Conservation (phyloP, 345 rosid genomes). For the Microcos paniculata region DNA sequence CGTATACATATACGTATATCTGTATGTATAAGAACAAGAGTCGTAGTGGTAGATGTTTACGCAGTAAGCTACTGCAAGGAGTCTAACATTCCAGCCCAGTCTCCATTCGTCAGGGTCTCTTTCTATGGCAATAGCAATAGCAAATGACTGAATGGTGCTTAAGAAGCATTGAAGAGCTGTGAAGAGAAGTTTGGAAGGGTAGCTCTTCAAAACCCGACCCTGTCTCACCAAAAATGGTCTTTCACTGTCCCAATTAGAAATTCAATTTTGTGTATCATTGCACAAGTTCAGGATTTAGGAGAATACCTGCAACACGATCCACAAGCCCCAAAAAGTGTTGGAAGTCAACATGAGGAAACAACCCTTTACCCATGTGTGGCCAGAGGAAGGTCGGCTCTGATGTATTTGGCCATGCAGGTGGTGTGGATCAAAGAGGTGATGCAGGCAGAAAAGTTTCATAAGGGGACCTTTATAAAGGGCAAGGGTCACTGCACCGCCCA, state of each 20-base stretch:
- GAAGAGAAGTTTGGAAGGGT: conserved; percentile 84
- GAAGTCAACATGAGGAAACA: conserved; percentile 77
- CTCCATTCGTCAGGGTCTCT: conserved; percentile 75
- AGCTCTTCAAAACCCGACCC: conserved; percentile 57
- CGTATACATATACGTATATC: neutral
- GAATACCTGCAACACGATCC: conserved; percentile 86
- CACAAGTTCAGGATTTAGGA: neutral
- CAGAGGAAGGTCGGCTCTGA: conserved; percentile 35
- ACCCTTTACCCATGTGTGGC: conserved; percentile 75
- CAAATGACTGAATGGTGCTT: conserved; percentile 72
- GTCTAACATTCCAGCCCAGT: conserved; percentile 79
- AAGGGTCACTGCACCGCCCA: conserved; percentile 59
- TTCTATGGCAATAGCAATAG: conserved; percentile 70
- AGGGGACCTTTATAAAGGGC: conserved; percentile 83
- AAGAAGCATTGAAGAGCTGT: conserved; percentile 75
- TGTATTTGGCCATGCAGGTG: conserved; percentile 21
- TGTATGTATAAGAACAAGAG: neutral
- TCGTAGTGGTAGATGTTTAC: conserved; percentile 33
- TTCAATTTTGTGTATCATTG: neutral
- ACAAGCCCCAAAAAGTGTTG: conserved; percentile 67
- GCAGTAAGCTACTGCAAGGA: conserved; percentile 75
- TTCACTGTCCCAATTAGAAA: neutral
- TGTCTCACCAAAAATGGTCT: conserved; percentile 24
- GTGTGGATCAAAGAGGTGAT: conserved; percentile 25
- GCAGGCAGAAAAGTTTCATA: conserved; percentile 42